phyloP scores from a whole-genome alignment of 257 asterid genomes.

The Solanum pennellii region DNA sequence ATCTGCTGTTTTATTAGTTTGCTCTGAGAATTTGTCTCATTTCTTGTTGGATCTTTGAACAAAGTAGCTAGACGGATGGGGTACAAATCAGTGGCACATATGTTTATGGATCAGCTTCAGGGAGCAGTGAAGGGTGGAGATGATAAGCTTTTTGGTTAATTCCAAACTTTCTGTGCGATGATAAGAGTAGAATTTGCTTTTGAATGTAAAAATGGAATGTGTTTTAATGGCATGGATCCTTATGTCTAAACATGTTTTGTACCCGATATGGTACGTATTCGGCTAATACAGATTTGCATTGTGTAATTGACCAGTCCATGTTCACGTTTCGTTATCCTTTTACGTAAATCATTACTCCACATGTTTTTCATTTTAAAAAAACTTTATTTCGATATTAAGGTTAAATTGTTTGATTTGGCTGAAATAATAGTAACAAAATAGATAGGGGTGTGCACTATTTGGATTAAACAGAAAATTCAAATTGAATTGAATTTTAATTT shows the following conservation, averaged over 20 bases:
- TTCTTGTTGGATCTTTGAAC: background rate
- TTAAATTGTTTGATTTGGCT: too few species aligned
- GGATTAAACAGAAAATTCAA: too few species aligned
- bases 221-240: background rate
- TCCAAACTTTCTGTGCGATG: background rate
- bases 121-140: slow-evolving; percentile 15
- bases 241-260: background rate
- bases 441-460: too few species aligned
- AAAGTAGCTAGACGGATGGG: slow-evolving; percentile 57
- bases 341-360: background rate
- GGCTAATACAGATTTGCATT: background rate
- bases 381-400: background rate
- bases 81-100: slow-evolving; percentile 78
- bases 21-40: background rate
- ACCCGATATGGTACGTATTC: background rate
- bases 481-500: too few species aligned
- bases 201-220: background rate
- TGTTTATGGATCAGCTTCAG: slow-evolving; percentile 53
- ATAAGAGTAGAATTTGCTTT: background rate
- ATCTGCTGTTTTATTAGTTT: background rate
- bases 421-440: too few species aligned
- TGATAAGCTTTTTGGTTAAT: background rate
- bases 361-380: too few species aligned
- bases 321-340: background rate
- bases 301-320: background rate